Evolutionary conservation across 805 yeast species (phyloP).

Genomic region (Priceomyces melissophilus): DNA sequence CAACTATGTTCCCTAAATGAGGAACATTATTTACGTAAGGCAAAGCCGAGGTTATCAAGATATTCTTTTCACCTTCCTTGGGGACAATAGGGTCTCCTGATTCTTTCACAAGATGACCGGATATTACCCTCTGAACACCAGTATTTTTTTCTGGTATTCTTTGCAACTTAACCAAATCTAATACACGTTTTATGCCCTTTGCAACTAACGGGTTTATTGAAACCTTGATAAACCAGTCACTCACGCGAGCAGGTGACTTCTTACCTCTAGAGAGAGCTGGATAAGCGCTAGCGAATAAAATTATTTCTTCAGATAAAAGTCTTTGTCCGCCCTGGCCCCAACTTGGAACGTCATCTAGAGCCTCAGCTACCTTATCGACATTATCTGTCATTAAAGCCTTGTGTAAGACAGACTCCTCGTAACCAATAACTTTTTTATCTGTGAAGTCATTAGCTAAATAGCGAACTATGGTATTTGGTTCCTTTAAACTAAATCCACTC

Average conservation of each 20-base stretch:
- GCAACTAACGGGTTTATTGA: conserved; percentile 35
- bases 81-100: conserved; percentile 46
- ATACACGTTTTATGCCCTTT: conserved; percentile 46
- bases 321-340: conserved; percentile 17
- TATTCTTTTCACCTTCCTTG: conserved; percentile 67
- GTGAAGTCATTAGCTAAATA: conserved; percentile 53
- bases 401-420: conserved; percentile 46
- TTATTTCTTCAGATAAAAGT: conserved; percentile 50
- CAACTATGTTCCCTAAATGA: conserved; percentile 95
- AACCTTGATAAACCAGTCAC: conserved; percentile 44
- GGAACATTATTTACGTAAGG: conserved; percentile 99
- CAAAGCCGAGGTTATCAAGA: conserved; percentile 89
- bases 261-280: conserved; percentile 32
- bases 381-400: conserved; percentile 34
- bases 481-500: conserved; percentile 47
- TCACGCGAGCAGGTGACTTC: conserved; percentile 9
- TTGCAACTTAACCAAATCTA: conserved; percentile 41
- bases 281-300: conserved; percentile 57
- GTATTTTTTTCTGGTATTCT: conserved; percentile 37
- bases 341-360: conserved; percentile 7
- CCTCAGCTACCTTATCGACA: conserved; percentile 18
- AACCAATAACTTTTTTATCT: conserved; percentile 26
- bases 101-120: conserved; percentile 31
- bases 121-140: conserved; percentile 32
- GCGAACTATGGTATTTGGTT: conserved; percentile 68